Conservation (phyloP, 306 rosid species). For the Neltuma alba region DNA sequence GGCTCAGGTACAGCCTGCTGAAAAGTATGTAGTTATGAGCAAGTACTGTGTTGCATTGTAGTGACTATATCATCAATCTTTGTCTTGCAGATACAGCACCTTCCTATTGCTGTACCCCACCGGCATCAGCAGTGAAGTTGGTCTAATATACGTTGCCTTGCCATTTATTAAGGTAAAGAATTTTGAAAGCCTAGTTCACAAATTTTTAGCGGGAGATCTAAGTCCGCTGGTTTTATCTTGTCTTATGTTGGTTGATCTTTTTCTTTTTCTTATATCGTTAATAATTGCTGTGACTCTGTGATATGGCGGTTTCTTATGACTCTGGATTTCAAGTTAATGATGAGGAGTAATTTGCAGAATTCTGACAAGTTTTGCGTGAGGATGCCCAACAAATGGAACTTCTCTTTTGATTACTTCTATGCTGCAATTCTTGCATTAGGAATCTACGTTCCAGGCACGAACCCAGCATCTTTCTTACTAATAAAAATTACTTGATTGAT, state of each 20-base stretch:
- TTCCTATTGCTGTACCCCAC: constrained; percentile 64
- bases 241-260: constrained; percentile 18
- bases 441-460: constrained; percentile 72
- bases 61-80: not conserved
- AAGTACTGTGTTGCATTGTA: not conserved
- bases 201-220: not conserved
- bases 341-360: constrained; percentile 48
- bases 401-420: constrained; percentile 70
- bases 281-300: constrained; percentile 9
- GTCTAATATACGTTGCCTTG: constrained; percentile 59
- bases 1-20: constrained; percentile 60
- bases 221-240: not conserved
- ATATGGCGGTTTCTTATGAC: constrained; percentile 19
- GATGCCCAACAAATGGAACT: constrained; percentile 92
- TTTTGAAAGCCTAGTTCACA: not conserved
- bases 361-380: constrained; percentile 71
- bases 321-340: constrained; percentile 21
- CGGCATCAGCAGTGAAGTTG: constrained; percentile 71
- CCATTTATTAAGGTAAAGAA: constrained; percentile 64
- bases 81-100: constrained; percentile 64
- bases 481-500: not conserved
- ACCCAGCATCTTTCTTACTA: constrained; percentile 29
- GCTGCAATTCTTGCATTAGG: constrained; percentile 50
- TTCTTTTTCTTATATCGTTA: not conserved
- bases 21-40: not conserved